phyloP scores from a whole-genome alignment of 768 basidiomycete genomes.

The Termitomyces sp. region DNA sequence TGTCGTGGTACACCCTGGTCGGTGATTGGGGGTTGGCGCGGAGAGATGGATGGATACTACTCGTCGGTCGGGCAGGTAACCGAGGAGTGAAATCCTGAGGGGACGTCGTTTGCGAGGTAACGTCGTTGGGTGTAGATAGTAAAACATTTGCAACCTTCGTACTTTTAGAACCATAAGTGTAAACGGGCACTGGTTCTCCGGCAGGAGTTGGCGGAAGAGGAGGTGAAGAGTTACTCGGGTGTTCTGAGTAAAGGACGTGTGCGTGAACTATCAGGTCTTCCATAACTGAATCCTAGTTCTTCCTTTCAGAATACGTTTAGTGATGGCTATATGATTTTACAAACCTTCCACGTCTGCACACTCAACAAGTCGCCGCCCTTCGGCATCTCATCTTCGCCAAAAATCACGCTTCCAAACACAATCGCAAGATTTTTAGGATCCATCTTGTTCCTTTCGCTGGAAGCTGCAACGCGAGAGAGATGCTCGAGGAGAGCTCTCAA shows the following conservation, averaged over 20 bases:
- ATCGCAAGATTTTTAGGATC: conserved; percentile 89
- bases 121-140: conserved; percentile 15
- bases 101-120: conserved; percentile 17
- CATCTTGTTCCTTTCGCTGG: conserved; percentile 84
- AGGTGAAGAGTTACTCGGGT: conserved; percentile 44
- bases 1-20: conserved; percentile 28
- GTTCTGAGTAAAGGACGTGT: conserved; percentile 61
- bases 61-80: conserved; percentile 60
- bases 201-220: conserved; percentile 70
- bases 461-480: conserved; percentile 63
- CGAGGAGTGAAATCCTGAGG: conserved; percentile 70
- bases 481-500: conserved; percentile 80
- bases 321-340: neutral
- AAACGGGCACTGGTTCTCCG: conserved; percentile 51
- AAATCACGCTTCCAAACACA: conserved; percentile 82
- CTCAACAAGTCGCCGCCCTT: conserved; percentile 71
- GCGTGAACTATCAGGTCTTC: conserved; percentile 80
- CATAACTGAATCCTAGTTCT: conserved; percentile 48
- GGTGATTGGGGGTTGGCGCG: conserved; percentile 50
- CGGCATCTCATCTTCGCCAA: conserved; percentile 88
- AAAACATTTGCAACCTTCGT: conserved; percentile 58
- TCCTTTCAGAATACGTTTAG: neutral
- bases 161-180: conserved; percentile 65
- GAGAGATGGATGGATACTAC: conserved; percentile 75
- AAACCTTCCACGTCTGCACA: conserved; percentile 72